phyloP scores from a whole-genome alignment of 1,139 yeast species.

The Pichia cactophila region DNA sequence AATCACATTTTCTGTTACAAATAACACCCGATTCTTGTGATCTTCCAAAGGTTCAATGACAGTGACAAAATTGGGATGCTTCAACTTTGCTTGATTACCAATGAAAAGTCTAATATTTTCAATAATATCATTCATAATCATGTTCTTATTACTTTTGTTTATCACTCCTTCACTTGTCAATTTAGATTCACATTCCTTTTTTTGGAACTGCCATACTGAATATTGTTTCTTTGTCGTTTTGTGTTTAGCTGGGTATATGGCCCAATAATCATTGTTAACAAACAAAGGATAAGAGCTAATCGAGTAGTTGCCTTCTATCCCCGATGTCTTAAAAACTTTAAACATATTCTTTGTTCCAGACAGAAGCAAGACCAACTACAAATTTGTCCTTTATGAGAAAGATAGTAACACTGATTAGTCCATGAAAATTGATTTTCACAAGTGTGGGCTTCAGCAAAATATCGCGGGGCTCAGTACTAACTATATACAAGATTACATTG shows the following conservation, averaged over 20 bases:
- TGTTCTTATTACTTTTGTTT: constrained; percentile 27
- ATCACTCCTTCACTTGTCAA: constrained; percentile 47
- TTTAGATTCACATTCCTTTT: constrained; percentile 59
- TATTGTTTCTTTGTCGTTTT: constrained; percentile 51
- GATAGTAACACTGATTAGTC: background rate
- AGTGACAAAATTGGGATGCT: constrained; percentile 81
- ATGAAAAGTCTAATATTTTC: constrained; percentile 49
- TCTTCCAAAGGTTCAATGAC: constrained; percentile 86
- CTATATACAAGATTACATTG: no score
- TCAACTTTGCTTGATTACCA: constrained; percentile 63
- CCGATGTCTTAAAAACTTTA: constrained; percentile 34
- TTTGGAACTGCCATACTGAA: constrained; percentile 84
- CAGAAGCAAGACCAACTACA: no score
- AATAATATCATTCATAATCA: constrained; percentile 25
- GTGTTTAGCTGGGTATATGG: constrained; percentile 73
- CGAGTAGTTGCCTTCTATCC: constrained; percentile 67
- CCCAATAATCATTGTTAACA: constrained; percentile 70
- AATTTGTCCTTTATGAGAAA: no score
- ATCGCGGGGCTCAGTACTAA: background rate
- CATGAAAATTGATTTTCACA: background rate
- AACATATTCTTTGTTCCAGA: constrained; percentile 22
- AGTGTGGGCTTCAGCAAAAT: no score
- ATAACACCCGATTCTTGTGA: constrained; percentile 65
- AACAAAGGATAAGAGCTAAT: constrained; percentile 72
- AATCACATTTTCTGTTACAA: constrained; percentile 76